Evolutionary conservation across 1,284 basidiomycete genomes (phyloP), one percentile per base, ranked within the genome.

Genomic region (Marasmius sp.): DNA sequence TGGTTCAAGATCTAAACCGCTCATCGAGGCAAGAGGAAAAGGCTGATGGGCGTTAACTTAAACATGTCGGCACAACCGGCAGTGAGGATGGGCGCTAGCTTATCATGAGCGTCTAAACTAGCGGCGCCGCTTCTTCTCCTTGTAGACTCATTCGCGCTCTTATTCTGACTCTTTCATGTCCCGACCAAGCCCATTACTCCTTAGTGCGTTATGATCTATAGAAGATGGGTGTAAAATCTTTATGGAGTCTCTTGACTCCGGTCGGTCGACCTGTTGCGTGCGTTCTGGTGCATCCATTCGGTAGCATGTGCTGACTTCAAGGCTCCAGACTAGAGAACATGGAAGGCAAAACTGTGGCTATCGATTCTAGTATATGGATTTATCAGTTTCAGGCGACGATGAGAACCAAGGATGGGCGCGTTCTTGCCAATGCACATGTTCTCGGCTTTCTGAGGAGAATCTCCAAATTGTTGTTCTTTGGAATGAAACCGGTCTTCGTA

Each of bases 291-390:
- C 27, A 22, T 50, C 33, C 50, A 59, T 63, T 59, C 36, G 50
- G 51, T 62, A 57, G 51, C 38, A 27, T 48, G 60, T 67, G 59
- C 51, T 63, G 47, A 66, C 37, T 53, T 41, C 34, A 27, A 27
- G 45, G 12, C 22, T 48, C 33, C 72, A 95, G 93, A 73, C 81
- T 97, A 59, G 95, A 98, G 77, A 94, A 91, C 1, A 85, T 96
- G 74, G 94, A 95, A 70, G 93, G 94, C 33, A 95, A 95, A 73
- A 79, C 87, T 4, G 86, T 98, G 77, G 95, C 95, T 0, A 98
- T 99, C 66, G 97, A 99, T 78, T 98, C 95, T 3, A 98, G 95
- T 66, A 98, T 99, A 68, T 99, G 97, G 97, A 90, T 99, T 64
- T 99, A 99, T 70, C 91, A 98, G 77, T 98, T 98, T 71, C 95